Evolutionary conservation across 2,329 filamentous ascomycete species (phyloP), one percentile per base, ranked within the genome.

Genomic region (Verticillium isaacii): DNA sequence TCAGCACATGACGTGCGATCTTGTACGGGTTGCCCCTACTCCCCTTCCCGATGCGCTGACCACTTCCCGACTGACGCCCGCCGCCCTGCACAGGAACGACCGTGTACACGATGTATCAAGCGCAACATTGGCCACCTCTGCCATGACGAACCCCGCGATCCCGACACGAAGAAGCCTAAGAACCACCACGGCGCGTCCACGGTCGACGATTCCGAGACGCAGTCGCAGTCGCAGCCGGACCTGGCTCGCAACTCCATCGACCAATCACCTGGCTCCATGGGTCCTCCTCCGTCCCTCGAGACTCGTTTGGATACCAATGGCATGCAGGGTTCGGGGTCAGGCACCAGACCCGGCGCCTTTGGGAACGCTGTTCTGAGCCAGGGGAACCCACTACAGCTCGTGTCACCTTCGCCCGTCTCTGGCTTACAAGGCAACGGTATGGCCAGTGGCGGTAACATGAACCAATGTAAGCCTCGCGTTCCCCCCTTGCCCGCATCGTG

Each of bases 41-140:
- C 61, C 60, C 61, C 58, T 60, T 60, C 37, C 68, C 70, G 62
- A 68, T 29, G 68, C 67, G 17, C 32, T 9, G 14, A 54, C 45
- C 54, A 7, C 25, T 37, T 8, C 58, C 23, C n/a, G 14, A 37
- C 58, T 61, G 37, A 60, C 59, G 36, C 66, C 68, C 66, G 68
- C 69, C 67, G 73, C 71, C 70, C 67, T 67, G 64, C 66, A 60
- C 76, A 96, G 92, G 92, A 96, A 81, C 89, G 95, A 74, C 95
- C 95, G 72, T 99, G 95, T 85, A 94, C 92, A 71, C 87, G 95
- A 79, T 99, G 95, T 82, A 92, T 98, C 78, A 99, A 98, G 80
- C 89, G 95, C 73, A 97, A 97, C 79, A 99, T 99, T 76, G 95
- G 94, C 71, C 95, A 99, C 78, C 85, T 99, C 68, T 99, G 95